Base-by-base conservation (phyloP, 1,284 basidiomycete species). In the Sporisorium iseilematis-ciliati region DNA sequence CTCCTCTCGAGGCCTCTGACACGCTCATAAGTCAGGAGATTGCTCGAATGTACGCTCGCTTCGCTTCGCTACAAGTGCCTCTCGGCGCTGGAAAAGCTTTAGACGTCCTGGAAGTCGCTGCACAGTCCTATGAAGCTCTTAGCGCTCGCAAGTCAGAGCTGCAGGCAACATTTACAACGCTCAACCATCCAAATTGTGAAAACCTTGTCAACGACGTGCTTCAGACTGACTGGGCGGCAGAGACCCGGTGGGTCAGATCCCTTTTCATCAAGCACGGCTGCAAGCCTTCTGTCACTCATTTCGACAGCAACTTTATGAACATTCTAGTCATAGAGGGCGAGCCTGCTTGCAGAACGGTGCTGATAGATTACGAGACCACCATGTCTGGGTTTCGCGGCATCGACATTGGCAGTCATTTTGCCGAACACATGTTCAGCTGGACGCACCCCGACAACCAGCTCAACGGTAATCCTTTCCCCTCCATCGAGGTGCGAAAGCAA, bases 341-440 rank as follows among this genome's bases (percentile, higher is more conserved):
- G 18, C 38, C 4, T 6, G 38, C 38, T 40, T 4, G 38, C 3
- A 40, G 14, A 12, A 40, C 38, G 18, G 14, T 40, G 38, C 38
- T 40, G 38, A 40, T 40, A 4, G 38, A 40, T n/a, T 40, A 40
- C 38, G 38, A 40, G 38, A 40, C 38, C 18, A 40, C 38, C 38
- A 40, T 40, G 38, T 40, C 38, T 40, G 38, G 38, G 14, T 40
- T 40, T 40, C 38, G 38, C 4, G 38, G 38, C 38, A 40, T 40
- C 38, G 38, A 40, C 38, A 40, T 40, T 40, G 38, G 38, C 38
- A 40, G 38, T 40, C 38, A 40, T 40, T 40, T 40, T n/a, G 38
- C 38, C 38, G 38, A 40, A n/a, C 38, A 40, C 18, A 40, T 40
- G 5, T 40, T 40, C 38, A 40, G 38, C 38, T 40, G 38, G 38